Percentiles rank a stretch among this genome's conserved stretches.
phyloP scores from a whole-genome alignment of 371 early-diverging fungal genomes.

The Nematocida sp. region DNA sequence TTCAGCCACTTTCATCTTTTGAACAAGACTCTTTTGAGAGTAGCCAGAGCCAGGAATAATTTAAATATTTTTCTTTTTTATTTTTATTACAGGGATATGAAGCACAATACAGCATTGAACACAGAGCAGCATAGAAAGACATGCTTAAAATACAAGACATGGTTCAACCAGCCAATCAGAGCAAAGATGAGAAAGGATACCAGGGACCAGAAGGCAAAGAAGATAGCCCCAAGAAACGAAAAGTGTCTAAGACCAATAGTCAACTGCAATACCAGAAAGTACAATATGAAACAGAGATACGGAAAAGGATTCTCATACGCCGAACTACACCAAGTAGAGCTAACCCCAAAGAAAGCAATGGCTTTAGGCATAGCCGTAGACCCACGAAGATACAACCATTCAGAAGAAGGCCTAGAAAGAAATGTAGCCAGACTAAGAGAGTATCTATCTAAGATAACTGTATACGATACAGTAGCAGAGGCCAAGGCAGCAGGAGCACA shows the following conservation, averaged over 20 bases:
- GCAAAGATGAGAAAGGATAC: conserved; percentile 78
- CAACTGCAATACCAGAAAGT: conserved; percentile 87
- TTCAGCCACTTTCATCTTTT: too few species aligned
- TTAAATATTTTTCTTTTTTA: conserved; percentile 48
- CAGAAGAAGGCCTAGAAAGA: conserved; percentile 80
- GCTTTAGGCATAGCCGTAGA: conserved; percentile 94
- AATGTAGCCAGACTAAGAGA: conserved; percentile 92
- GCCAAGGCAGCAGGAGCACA: conserved; percentile 54
- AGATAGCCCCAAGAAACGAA: conserved; percentile 86
- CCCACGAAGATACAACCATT: conserved; percentile 89
- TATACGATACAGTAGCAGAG: conserved; percentile 55
- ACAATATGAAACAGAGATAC: conserved; percentile 93
- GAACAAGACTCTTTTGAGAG: too few species aligned
- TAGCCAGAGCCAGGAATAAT: background rate
- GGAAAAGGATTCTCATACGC: conserved; percentile 96
- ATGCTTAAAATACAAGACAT: conserved; percentile 90
- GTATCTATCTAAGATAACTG: conserved; percentile 68
- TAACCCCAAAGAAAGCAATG: conserved; percentile 82
- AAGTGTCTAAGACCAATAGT: conserved; percentile 94
- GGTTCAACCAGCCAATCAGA: conserved; percentile 95
- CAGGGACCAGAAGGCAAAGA: conserved; percentile 85
- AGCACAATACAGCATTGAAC: conserved; percentile 93
- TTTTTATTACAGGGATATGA: conserved; percentile 60
- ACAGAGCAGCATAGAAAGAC: conserved; percentile 96
- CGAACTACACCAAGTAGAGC: conserved; percentile 89